Percentiles rank a stretch among this genome's conserved stretches.
Conservation (phyloP, 2,329 filamentous ascomycete genomes). For the Albophoma yamanashiensis region DNA sequence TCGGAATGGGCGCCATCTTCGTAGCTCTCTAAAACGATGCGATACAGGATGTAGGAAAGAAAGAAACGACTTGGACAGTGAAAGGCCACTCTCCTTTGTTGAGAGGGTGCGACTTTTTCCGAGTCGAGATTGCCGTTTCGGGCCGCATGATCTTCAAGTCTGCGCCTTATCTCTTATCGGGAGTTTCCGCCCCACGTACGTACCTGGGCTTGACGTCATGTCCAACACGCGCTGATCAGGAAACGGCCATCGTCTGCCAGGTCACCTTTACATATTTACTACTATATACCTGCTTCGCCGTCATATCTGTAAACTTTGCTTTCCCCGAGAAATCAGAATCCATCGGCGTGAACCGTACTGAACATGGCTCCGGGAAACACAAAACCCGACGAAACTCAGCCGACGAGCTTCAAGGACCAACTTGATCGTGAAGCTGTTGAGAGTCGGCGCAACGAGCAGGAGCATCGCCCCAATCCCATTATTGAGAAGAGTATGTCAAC, state of each 20-base stretch:
- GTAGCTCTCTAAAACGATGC: background rate
- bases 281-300: background rate
- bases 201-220: constrained; percentile 1
- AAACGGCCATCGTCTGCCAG: background rate
- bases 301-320: background rate
- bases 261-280: background rate
- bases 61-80: no score
- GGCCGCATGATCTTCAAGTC: background rate
- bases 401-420: constrained; percentile 29
- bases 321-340: background rate
- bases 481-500: constrained; percentile 30
- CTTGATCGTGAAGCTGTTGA: constrained; percentile 31
- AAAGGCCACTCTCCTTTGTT: background rate
- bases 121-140: background rate
- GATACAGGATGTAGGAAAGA: background rate
- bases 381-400: constrained; percentile 1
- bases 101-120: background rate
- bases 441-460: constrained; percentile 13
- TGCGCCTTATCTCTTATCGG: constrained; percentile 2
- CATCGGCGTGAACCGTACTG: background rate
- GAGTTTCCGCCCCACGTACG: background rate
- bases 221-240: background rate
- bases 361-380: constrained; percentile 5
- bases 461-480: constrained; percentile 21
- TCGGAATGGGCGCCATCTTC: constrained; percentile 61